phyloP scores from a whole-genome alignment of 106 monocot species.

The Phalaenopsis equestris region DNA sequence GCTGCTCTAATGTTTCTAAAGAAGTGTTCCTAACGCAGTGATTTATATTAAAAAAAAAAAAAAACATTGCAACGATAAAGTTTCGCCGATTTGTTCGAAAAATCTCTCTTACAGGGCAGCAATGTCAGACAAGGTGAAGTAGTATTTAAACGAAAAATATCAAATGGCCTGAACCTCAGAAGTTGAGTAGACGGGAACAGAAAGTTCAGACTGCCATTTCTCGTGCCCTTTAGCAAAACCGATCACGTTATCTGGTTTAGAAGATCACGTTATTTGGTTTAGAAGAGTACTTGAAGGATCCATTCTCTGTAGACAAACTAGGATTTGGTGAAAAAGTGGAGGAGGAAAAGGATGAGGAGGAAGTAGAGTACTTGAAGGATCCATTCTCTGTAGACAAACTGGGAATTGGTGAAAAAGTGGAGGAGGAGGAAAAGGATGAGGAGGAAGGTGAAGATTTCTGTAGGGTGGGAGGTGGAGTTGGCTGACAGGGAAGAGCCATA shows the following conservation, averaged over 20 bases:
- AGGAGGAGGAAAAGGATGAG: background rate
- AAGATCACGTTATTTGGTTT: no score
- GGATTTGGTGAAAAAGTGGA: background rate
- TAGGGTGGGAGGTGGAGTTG: background rate
- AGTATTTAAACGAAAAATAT: background rate
- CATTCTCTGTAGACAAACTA: background rate
- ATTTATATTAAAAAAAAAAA: background rate
- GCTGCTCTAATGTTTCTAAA: no score
- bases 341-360: background rate
- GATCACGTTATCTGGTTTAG: background rate
- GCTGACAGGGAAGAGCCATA: constrained; percentile 7
- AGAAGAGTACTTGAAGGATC: background rate
- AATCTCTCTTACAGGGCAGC: no score
- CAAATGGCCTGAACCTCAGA: background rate
- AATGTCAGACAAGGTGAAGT: background rate
- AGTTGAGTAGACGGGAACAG: constrained; percentile 7
- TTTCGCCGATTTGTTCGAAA: no score
- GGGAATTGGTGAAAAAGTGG: background rate
- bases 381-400: background rate
- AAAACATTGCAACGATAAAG: background rate
- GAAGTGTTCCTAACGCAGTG: no score
- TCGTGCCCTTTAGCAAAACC: background rate
- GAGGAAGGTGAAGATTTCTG: background rate
- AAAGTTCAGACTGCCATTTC: background rate
- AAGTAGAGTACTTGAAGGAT: background rate